These are phyloP conservation scores for Globisporangium irregulare DNA, from an alignment of 352 stramenopile genomes.

Conservation along the genomic window DNA sequence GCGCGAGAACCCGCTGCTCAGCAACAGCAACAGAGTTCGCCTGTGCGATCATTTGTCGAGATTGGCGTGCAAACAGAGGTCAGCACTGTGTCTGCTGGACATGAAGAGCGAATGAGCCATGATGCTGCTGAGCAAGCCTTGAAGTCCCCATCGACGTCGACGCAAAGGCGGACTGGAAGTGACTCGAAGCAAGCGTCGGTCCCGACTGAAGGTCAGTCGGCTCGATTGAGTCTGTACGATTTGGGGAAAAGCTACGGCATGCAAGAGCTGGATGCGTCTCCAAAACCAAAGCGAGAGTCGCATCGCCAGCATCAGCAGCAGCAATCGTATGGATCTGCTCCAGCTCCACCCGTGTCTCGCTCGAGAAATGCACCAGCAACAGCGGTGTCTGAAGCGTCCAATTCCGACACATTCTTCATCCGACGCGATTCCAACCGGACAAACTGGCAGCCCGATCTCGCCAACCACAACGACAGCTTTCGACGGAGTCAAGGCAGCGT, in stretches of 20 bases:
- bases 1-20: background rate
- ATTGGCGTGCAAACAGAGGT: constrained; percentile 16
- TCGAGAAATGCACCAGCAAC: background rate
- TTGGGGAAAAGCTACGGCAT: constrained; percentile 32
- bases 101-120: background rate
- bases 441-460: background rate
- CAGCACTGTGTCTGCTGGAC: background rate
- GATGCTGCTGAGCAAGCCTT: background rate
- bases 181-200: background rate
- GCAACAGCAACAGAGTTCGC: background rate
- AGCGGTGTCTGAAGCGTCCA: constrained; percentile 7
- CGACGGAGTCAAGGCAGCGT: constrained; percentile 5
- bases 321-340: background rate
- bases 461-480: constrained; percentile 2
- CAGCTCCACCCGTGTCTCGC: background rate
- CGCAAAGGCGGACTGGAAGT: constrained; percentile 1
- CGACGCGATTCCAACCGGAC: constrained; percentile 18
- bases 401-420: constrained; percentile 23
- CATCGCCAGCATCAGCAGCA: background rate
- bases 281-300: background rate
- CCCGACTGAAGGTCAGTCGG: constrained; percentile 18
- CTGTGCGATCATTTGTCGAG: constrained; percentile 6
- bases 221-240: constrained; percentile 40
- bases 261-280: constrained; percentile 1
- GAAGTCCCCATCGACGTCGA: background rate